Percentiles rank a stretch among this genome's conserved stretches.
Conservation (phyloP, 2,329 filamentous ascomycete species). For the Berkeleyomyces rouxiae region DNA sequence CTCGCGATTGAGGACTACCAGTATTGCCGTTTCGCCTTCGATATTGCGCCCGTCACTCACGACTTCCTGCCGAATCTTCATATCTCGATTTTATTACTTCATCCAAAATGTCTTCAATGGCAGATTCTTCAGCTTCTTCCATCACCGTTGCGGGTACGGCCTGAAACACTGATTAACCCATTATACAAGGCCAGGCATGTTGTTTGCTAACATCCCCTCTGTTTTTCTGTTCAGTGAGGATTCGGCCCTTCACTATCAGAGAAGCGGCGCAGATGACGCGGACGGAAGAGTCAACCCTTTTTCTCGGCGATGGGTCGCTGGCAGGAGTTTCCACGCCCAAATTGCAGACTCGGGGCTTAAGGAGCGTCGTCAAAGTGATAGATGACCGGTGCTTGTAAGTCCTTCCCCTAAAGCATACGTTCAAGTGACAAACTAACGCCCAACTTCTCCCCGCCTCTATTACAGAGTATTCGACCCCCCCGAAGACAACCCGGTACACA, state of each 20-base stretch:
- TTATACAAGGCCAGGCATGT: neutral
- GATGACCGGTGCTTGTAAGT: conserved; percentile 90
- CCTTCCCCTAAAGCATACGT: neutral
- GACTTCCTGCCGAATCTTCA: neutral
- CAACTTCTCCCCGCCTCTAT: neutral
- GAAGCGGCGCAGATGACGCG: conserved; percentile 81
- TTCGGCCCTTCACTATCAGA: conserved; percentile 63
- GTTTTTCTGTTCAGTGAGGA: conserved; percentile 35
- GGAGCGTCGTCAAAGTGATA: conserved; percentile 86
- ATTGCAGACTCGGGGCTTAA: conserved; percentile 68
- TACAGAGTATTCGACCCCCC: conserved; percentile 87
- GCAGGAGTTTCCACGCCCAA: conserved; percentile 76
- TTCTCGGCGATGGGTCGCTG: conserved; percentile 91
- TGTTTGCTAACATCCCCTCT: conserved; percentile 18
- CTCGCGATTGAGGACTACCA: too few relatives aligned
- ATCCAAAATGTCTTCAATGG: conserved; percentile 9
- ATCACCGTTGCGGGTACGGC: conserved; percentile 40
- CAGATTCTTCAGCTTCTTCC: conserved; percentile 35
- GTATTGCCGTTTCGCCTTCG: too few relatives aligned
- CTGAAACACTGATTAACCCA: neutral
- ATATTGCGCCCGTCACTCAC: too few relatives aligned
- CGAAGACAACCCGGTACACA: conserved; percentile 81
- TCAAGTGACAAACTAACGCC: neutral
- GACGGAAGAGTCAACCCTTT: conserved; percentile 71
- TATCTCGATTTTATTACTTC: neutral